Evolutionary conservation across 164 flowering plant genomes (phyloP).

Genomic region (Macadamia integrifolia): DNA sequence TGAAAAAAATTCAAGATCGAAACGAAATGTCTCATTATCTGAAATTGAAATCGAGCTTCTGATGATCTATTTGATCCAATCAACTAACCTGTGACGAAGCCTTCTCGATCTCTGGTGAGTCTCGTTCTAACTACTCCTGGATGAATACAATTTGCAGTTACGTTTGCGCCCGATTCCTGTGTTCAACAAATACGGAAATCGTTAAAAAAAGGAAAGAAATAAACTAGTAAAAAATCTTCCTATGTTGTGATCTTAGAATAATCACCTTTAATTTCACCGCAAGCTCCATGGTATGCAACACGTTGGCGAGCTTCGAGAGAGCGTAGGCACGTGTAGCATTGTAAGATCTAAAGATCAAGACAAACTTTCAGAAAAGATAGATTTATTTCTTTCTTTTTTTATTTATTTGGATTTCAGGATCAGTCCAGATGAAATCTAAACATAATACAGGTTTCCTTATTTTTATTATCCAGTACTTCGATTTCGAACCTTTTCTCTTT

Average conservation of each 20-base stretch:
- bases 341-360: slow-evolving; percentile 39
- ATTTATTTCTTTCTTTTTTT: no score
- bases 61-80: slow-evolving; percentile 20
- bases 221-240: slow-evolving; percentile 5
- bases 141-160: slow-evolving; percentile 82
- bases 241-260: background rate
- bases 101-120: slow-evolving; percentile 95
- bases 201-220: slow-evolving; percentile 14
- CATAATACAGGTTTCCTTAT: background rate
- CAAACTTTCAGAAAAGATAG: slow-evolving; percentile 15
- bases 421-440: background rate
- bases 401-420: background rate
- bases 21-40: background rate
- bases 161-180: slow-evolving; percentile 83
- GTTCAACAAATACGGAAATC: background rate
- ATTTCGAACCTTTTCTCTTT: slow-evolving; percentile 42
- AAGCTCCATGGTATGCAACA: slow-evolving; percentile 75
- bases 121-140: slow-evolving; percentile 90
- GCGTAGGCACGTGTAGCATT: slow-evolving; percentile 93
- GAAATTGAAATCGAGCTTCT: background rate
- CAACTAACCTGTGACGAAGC: slow-evolving; percentile 71
- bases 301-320: slow-evolving; percentile 90
- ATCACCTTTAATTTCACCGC: slow-evolving; percentile 61
- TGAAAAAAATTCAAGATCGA: slow-evolving; percentile 12
- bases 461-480: background rate